Evolutionary conservation across 1,139 yeast species (phyloP).

Genomic region (Kazachstania sp.): DNA sequence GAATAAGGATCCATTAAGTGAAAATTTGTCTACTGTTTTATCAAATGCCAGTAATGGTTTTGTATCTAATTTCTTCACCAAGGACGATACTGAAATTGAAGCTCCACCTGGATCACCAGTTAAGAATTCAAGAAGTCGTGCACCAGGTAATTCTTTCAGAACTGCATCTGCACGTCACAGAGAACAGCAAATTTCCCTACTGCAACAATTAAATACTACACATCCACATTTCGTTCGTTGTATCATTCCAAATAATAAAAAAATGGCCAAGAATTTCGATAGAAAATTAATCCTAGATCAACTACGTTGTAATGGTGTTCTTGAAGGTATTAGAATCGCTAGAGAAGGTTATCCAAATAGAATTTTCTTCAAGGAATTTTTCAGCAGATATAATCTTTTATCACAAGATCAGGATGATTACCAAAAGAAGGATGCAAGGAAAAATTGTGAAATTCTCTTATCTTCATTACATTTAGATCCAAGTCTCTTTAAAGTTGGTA

Average conservation of each 20-base stretch:
- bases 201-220: conserved; percentile 68
- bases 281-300: conserved; percentile 77
- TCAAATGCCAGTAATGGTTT: conserved; percentile 50
- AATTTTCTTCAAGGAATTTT: conserved; percentile 73
- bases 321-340: conserved; percentile 95
- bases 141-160: conserved; percentile 38
- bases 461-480: conserved; percentile 53
- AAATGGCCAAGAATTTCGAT: conserved; percentile 64
- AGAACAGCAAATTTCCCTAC: conserved; percentile 65
- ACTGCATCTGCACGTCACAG: conserved; percentile 84
- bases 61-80: conserved; percentile 39
- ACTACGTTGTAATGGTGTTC: conserved; percentile 91
- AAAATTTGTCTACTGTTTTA: conserved; percentile 53
- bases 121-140: conserved; percentile 1
- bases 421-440: conserved; percentile 41
- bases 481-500: conserved; percentile 62
- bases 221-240: conserved; percentile 97
- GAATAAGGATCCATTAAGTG: conserved; percentile 89
- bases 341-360: conserved; percentile 96
- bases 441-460: conserved; percentile 62
- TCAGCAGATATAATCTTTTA: conserved; percentile 62
- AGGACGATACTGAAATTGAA: conserved; percentile 12
- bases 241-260: conserved; percentile 78
- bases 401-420: conserved; percentile 31
- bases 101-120: conserved; percentile 5